Conservation (phyloP, 768 basidiomycete genomes). For the Mycena alexandri region DNA sequence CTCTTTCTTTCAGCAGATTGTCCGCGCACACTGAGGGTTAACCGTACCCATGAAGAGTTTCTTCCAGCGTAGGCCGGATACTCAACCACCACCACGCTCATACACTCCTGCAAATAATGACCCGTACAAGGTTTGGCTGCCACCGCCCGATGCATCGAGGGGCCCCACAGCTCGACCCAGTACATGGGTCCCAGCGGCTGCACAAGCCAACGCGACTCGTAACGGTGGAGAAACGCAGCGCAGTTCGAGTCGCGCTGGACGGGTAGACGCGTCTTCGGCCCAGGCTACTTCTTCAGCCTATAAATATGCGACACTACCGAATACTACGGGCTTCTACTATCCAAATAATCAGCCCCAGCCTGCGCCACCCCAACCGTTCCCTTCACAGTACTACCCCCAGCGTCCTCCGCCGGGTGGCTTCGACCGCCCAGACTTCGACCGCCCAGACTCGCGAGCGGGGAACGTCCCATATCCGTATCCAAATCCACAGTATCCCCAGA, state of each 20-base stretch:
- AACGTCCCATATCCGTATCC: slow-evolving; percentile 26
- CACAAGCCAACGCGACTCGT: slow-evolving; percentile 9
- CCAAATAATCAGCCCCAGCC: slow-evolving; percentile 18
- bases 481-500: slow-evolving; percentile 27
- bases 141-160: slow-evolving; percentile 24
- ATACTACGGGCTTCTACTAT: slow-evolving; percentile 28
- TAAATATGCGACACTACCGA: slow-evolving; percentile 32
- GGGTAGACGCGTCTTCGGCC: slow-evolving; percentile 20
- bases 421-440: slow-evolving; percentile 27
- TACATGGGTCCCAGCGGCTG: slow-evolving; percentile 10
- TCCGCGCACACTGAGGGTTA: slow-evolving; percentile 17
- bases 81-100: slow-evolving; percentile 23
- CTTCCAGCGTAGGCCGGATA: slow-evolving; percentile 36
- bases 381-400: slow-evolving; percentile 24
- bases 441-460: slow-evolving; percentile 24
- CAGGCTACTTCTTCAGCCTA: slow-evolving; percentile 28
- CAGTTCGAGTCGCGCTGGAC: slow-evolving; percentile 26
- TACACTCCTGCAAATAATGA: slow-evolving; percentile 28
- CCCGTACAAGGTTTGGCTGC: slow-evolving; percentile 35
- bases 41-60: slow-evolving; percentile 34
- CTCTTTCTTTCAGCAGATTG: slow-evolving; percentile 33
- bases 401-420: slow-evolving; percentile 6
- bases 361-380: slow-evolving; percentile 15
- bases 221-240: slow-evolving; percentile 16
- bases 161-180: not conserved